Evolutionary conservation across 139 green algal genomes (phyloP).

Genomic region (Coelastrella sp.): DNA sequence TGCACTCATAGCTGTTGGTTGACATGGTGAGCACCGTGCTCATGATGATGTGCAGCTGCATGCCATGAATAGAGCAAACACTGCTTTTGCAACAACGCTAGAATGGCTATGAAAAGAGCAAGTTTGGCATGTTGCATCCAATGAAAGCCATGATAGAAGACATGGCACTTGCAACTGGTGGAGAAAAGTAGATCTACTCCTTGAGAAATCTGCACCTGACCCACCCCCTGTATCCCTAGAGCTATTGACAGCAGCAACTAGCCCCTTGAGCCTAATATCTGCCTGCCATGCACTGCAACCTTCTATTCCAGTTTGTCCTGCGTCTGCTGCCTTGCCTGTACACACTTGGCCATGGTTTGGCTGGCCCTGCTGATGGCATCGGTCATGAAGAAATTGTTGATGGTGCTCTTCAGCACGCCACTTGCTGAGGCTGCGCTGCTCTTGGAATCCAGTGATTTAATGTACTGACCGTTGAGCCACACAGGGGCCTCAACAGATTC

Average conservation of each 20-base stretch:
- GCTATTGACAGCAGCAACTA: too few species aligned
- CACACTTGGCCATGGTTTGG: constrained; percentile 96
- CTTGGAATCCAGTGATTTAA: constrained; percentile 69
- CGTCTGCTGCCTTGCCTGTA: constrained; percentile 67
- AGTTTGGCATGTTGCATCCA: too few species aligned
- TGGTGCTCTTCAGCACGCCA: constrained; percentile 69
- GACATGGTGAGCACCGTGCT: too few species aligned
- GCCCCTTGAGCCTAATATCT: neutral
- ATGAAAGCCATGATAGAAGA: too few species aligned
- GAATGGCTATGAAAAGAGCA: too few species aligned
- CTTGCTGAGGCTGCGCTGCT: neutral
- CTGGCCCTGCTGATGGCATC: constrained; percentile 91
- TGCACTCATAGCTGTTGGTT: too few species aligned
- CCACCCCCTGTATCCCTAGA: too few species aligned
- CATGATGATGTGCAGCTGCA: neutral
- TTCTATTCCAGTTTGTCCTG: neutral
- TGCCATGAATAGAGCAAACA: too few species aligned
- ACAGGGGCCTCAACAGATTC: constrained; percentile 78
- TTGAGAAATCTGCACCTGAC: too few species aligned
- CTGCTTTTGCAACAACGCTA: too few species aligned
- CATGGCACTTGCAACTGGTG: too few species aligned
- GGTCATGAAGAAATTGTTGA: constrained; percentile 98
- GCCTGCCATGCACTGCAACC: neutral
- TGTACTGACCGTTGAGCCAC: constrained; percentile 93
- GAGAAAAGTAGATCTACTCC: too few species aligned